Base-by-base conservation (phyloP, 2,329 filamentous ascomycete genomes). In the Colletotrichum shisoi region DNA sequence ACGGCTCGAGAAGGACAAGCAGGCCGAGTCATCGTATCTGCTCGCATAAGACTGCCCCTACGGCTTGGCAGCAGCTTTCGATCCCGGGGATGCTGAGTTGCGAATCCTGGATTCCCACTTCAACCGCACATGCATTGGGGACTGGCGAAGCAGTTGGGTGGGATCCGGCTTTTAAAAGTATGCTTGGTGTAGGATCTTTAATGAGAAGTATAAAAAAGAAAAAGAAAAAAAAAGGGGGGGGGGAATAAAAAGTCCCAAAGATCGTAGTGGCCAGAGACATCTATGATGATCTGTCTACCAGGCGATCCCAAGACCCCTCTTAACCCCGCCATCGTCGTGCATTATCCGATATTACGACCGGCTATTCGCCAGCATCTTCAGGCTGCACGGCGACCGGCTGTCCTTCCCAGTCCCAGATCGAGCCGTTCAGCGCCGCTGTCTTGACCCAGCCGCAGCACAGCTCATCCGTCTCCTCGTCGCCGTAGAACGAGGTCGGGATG, bases 381-480 rank as follows among this genome's bases (percentile, higher is more conserved):
- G 52, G 21, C 19, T 39, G 42, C 17, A 15, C 53, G 12, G 27
- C 54, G 15, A 68, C 62, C 4, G 37, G 34, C 17, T 61, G 46
- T 3, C 74, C 73, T 58, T 73, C 54, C 75, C 76, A 79, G 37
- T 73, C 67, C 78, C 78, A 81, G 13, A 81, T 65, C 46, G 72
- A 78, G n/a, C 80, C 81, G 45, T 76, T 73, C 65, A 83, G 69
- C 4, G 80, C 78, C 24, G 75, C 76, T 12, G 75, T 73, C 68
- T 73, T 79, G n/a, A 81, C 76, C 76, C 78, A 82, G 3, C 74
- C 68, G 62, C 79, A 78, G 61, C 82, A 81, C 52, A 79, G 63
- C 67, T 78, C 74, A 12, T 71, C 71, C 1, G 72, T 70, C 48
- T 73, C 73, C 69, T 80, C 78, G 62, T 81, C 79, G 4, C 76